phyloP scores from a whole-genome alignment of 306 rosid species.

The Fragaria vesca region DNA sequence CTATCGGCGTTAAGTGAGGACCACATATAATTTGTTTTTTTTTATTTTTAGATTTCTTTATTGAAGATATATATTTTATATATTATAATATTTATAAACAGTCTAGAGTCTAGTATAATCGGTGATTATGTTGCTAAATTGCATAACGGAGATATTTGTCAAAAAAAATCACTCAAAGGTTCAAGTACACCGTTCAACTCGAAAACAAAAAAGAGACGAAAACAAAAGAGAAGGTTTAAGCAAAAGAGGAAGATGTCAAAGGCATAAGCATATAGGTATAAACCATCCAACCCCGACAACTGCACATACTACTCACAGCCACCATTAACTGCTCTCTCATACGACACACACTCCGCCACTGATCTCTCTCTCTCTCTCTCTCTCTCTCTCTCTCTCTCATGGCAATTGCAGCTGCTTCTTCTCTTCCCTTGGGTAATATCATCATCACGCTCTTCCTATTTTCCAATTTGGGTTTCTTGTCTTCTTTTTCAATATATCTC shows the following conservation, averaged over 20 bases:
- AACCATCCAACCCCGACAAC: background rate
- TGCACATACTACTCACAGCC: background rate
- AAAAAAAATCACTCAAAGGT: no score
- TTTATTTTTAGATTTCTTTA: no score
- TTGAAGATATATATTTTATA: no score
- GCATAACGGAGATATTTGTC: no score
- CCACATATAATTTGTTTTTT: no score
- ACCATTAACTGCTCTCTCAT: background rate
- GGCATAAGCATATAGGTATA: background rate
- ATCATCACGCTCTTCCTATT: background rate
- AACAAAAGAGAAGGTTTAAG: background rate
- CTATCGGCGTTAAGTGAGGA: no score
- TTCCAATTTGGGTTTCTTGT: background rate
- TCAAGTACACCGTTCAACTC: background rate
- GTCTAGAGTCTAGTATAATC: no score
- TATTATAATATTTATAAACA: no score
- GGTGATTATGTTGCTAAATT: no score
- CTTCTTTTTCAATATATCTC: background rate
- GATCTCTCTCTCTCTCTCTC: background rate
- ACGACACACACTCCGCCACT: background rate
- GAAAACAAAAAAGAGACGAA: background rate
- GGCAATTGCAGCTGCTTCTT: slow-evolving; percentile 6
- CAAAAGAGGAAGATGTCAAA: background rate
- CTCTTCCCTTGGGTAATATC: slow-evolving; percentile 2
- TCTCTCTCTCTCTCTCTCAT: background rate